phyloP scores from a whole-genome alignment of 2,329 filamentous ascomycete genomes.

The Aureobasidium sp. region DNA sequence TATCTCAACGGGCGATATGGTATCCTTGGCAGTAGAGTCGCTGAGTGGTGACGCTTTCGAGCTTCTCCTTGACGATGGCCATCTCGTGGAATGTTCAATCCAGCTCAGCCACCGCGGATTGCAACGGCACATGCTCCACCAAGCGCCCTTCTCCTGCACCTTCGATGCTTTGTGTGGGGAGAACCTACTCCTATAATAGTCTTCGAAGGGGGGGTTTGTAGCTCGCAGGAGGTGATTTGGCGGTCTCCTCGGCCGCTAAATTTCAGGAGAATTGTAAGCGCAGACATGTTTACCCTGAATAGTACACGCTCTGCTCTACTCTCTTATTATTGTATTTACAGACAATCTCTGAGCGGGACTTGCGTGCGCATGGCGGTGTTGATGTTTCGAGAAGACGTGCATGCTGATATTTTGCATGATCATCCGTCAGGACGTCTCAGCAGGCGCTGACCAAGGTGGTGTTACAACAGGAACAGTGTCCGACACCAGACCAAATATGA shows the following conservation, averaged over 20 bases:
- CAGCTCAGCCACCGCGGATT: conserved; percentile 6
- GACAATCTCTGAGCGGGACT: background rate
- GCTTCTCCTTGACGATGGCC: background rate
- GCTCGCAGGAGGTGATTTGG: conserved; percentile 6
- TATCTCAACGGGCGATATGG: conserved; percentile 16
- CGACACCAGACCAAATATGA: background rate
- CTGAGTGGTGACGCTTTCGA: conserved; percentile 6
- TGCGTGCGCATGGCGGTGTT: background rate
- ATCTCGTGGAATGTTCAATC: conserved; percentile 13
- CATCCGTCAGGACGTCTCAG: background rate
- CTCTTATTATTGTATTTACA: no score
- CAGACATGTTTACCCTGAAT: conserved; percentile 4
- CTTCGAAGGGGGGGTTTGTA: conserved; percentile 5
- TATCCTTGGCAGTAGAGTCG: conserved; percentile 10
- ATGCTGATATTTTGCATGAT: background rate
- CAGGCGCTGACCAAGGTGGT: conserved; percentile 3
- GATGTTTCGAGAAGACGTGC: background rate
- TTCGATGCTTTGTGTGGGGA: conserved; percentile 8
- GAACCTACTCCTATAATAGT: conserved; percentile 11
- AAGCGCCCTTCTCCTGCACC: conserved; percentile 16
- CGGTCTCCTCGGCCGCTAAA: conserved; percentile 1
- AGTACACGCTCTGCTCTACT: background rate
- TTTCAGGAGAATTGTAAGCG: conserved; percentile 6
- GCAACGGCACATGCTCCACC: conserved; percentile 9
- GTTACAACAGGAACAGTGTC: conserved; percentile 4